Evolutionary conservation across 192 early-diverging fungal species (phyloP).

Genomic region (Rhizoclosmatium sp.): DNA sequence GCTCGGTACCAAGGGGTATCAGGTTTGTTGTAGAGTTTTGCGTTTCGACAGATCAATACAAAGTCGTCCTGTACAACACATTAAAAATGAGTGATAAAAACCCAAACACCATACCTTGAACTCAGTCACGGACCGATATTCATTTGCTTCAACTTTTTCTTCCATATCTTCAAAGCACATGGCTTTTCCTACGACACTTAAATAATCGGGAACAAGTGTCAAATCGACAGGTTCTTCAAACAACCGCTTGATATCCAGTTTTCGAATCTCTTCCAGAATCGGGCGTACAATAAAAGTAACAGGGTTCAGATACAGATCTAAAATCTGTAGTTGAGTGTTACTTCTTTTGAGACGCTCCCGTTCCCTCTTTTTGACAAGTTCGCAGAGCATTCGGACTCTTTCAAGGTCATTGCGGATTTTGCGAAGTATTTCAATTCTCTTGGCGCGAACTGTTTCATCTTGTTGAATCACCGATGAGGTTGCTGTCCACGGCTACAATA

Average conservation of each 20-base stretch:
- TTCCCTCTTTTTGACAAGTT: conserved; percentile 73
- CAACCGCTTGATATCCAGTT: conserved; percentile 71
- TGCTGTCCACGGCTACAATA: conserved; percentile 85
- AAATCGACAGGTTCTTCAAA: conserved; percentile 75
- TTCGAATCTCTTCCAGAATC: conserved; percentile 71
- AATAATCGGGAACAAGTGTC: conserved; percentile 79
- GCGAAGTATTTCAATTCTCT: conserved; percentile 62
- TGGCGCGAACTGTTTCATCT: conserved; percentile 62
- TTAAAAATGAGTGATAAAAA: conserved; percentile 5
- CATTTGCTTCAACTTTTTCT: conserved; percentile 59
- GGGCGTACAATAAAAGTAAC: conserved; percentile 71
- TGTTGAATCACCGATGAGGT: conserved; percentile 60
- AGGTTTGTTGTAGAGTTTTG: conserved; percentile 76
- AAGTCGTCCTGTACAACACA: conserved; percentile 65
- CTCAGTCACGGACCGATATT: conserved; percentile 65
- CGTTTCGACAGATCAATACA: conserved; percentile 74
- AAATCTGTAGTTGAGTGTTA: conserved; percentile 67
- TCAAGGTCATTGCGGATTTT: conserved; percentile 84
- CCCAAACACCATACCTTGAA: conserved; percentile 57
- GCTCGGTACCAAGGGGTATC: conserved; percentile 76
- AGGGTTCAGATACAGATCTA: conserved; percentile 75
- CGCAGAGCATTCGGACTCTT: conserved; percentile 81
- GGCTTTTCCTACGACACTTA: conserved; percentile 69
- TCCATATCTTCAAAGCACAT: conserved; percentile 81
- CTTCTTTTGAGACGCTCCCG: conserved; percentile 52